Evolutionary conservation across 495 filamentous ascomycete species (phyloP), one percentile per base, ranked within the genome.

Genomic region (Annulohypoxylon stygium): DNA sequence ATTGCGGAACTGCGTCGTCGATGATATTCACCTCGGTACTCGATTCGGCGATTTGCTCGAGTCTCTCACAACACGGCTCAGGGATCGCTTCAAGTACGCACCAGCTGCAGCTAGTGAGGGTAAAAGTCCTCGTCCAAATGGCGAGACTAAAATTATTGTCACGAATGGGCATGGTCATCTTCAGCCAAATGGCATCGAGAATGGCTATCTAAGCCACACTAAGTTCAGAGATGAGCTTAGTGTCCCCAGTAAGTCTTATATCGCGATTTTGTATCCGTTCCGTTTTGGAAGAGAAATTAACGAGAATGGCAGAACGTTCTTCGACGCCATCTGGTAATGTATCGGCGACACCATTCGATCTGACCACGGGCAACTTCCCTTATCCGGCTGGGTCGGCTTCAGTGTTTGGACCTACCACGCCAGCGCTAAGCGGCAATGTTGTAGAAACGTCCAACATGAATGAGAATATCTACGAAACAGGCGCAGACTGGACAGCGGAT

Each of bases 21-120:
- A 99, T 78, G 96, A 98, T 75, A 93, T 99, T 18, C 96, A 99
- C 81, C 86, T 99, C n/a, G 95, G 91, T 34, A 93, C 94, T 59
- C 90, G 93, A 11, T 97, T 98, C 73, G 93, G 95, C n/a, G 94
- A 97, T 69, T 87, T 98, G 55, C 87, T 98, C 1, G 92, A 97
- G 78, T 90, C 90, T 7, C 81, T 97, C 54, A 95, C 92, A 2
- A 88, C 88, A 26, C 88, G 91, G 48, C 86, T 96, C 60, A 87
- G 91, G 20, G 90, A 89, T 59, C 87, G 92, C 12, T 95, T 95
- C 77, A 88, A 95, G 54, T 89, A 86, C 72, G 86, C 86, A 0
- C 84, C 85, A 34, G 79, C 81, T 8, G 37, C 79, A 25, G 74
- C 80, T 10, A 68, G 69, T 12, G 82, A 85, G 43, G 81, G 81